These are phyloP conservation scores for Colletotrichum sansevieriae DNA, from an alignment of 2,329 filamentous ascomycete genomes.

Conservation along the genomic window DNA sequence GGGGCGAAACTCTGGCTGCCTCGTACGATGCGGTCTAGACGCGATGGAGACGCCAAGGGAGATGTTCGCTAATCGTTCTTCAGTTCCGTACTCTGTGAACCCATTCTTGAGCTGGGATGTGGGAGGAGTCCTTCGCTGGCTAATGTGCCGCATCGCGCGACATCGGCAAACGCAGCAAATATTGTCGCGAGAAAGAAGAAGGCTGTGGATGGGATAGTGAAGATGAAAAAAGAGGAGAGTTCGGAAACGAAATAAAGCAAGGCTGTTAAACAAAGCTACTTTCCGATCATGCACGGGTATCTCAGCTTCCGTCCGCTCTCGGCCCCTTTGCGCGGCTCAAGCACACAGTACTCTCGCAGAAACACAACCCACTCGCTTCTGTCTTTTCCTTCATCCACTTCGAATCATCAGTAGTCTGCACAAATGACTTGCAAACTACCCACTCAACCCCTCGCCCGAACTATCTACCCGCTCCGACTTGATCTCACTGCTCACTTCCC, in stretches of 20 bases:
- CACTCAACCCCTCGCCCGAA: conserved; percentile 14
- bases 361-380: too few relatives aligned
- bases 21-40: background rate
- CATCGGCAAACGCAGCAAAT: background rate
- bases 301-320: conserved; percentile 35
- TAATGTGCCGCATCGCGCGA: background rate
- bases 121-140: too few relatives aligned
- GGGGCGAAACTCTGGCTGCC: conserved; percentile 6
- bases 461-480: conserved; percentile 8
- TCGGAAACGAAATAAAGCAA: conserved; percentile 6
- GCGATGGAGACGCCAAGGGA: background rate
- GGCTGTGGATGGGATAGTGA: background rate
- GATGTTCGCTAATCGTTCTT: background rate
- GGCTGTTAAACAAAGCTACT: background rate
- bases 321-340: conserved; percentile 8
- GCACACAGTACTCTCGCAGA: background rate
- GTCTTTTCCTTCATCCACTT: too few relatives aligned
- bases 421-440: background rate
- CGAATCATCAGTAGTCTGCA: too few relatives aligned
- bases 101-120: background rate
- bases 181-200: conserved; percentile 5
- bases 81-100: background rate
- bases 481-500: conserved; percentile 11
- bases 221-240: background rate
- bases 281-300: conserved; percentile 35